A percentile compares a stretch with the other conserved stretches of the same genome.
Evolutionary conservation across 2,329 filamentous ascomycete genomes (phyloP).

Genomic region (Ophiostoma sp.): DNA sequence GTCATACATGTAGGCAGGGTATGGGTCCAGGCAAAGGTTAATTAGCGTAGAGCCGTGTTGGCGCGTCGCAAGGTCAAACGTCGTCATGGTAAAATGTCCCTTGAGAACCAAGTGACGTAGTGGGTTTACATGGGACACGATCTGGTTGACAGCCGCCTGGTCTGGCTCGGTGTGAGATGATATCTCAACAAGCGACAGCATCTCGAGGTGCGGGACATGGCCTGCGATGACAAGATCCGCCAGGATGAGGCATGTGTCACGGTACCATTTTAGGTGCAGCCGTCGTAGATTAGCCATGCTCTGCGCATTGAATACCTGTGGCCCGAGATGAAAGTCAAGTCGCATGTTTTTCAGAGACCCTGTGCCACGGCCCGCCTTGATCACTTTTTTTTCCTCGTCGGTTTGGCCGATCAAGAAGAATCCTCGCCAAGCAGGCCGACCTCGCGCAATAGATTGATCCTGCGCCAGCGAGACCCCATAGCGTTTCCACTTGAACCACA

Average conservation of each 20-base stretch:
- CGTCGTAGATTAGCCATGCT: background rate
- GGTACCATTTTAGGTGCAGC: background rate
- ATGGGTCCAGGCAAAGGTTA: background rate
- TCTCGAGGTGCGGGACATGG: constrained; percentile 1
- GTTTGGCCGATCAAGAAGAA: background rate
- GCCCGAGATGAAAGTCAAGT: background rate
- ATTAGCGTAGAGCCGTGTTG: background rate
- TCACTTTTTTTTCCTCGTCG: background rate
- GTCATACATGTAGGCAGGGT: background rate
- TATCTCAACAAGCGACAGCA: background rate
- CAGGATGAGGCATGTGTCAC: background rate
- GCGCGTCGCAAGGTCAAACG: background rate
- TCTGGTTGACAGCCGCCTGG: background rate
- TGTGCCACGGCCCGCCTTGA: background rate
- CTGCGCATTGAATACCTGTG: background rate
- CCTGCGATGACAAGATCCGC: background rate
- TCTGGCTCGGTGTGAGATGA: background rate
- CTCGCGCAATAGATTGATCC: background rate
- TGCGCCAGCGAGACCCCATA: background rate
- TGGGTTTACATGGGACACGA: background rate
- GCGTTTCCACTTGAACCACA: background rate
- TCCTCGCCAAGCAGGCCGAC: background rate
- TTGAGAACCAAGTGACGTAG: background rate
- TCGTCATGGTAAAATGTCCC: background rate
- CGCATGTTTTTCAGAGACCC: background rate